phyloP scores from a whole-genome alignment of 164 flowering plant genomes.

The Umbilicus rupestris region DNA sequence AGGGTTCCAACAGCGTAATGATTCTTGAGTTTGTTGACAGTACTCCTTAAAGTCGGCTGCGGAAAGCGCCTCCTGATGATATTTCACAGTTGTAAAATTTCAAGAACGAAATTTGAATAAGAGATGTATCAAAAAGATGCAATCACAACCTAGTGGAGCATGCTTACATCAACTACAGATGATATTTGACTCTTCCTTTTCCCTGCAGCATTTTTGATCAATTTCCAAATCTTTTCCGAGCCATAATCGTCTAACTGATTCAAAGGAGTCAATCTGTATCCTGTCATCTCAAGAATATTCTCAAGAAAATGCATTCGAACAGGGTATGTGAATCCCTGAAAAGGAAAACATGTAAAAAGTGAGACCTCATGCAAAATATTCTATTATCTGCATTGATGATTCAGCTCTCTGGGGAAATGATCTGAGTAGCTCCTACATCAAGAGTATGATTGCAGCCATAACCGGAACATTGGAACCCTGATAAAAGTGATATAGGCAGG shows the following conservation, averaged over 20 bases:
- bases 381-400: not conserved
- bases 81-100: constrained; percentile 2
- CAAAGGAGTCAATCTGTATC: constrained; percentile 62
- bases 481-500: not conserved
- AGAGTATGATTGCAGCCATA: not conserved
- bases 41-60: constrained; percentile 58
- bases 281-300: constrained; percentile 71
- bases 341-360: not conserved
- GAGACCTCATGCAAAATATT: not conserved
- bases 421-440: not conserved
- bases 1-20: constrained; percentile 90
- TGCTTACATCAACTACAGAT: constrained; percentile 69
- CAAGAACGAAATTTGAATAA: not conserved
- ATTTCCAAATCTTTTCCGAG: constrained; percentile 76
- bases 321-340: constrained; percentile 88
- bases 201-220: constrained; percentile 66
- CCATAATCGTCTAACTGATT: constrained; percentile 98
- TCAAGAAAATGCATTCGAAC: constrained; percentile 79
- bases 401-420: not conserved
- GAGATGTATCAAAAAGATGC: not conserved
- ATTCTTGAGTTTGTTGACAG: constrained; percentile 50
- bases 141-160: constrained; percentile 10
- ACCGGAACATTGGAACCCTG: not conserved
- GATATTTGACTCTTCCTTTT: constrained; percentile 93
- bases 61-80: constrained; percentile 60